Evolutionary conservation across 768 basidiomycete species (phyloP).

Genomic region (Neoboletus subvelutipes): DNA sequence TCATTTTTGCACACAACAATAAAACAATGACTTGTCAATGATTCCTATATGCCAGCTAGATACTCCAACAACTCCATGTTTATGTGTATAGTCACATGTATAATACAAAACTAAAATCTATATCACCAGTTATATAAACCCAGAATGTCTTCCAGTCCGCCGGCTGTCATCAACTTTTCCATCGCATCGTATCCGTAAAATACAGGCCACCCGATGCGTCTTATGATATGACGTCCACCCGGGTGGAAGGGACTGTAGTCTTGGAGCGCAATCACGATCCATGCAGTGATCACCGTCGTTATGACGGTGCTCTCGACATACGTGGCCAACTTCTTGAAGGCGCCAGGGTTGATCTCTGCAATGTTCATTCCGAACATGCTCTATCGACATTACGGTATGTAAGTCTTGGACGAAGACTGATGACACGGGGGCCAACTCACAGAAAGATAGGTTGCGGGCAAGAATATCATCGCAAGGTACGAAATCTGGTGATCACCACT

Average conservation of each 20-base stretch:
- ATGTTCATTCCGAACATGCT: slow-evolving; percentile 32
- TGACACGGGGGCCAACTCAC: slow-evolving; percentile 12
- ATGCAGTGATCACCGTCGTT: slow-evolving; percentile 50
- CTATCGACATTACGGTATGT: slow-evolving; percentile 28
- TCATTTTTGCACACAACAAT: too few relatives aligned
- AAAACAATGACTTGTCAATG: too few relatives aligned
- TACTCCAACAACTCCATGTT: too few relatives aligned
- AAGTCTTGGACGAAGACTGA: neutral
- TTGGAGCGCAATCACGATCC: slow-evolving; percentile 57
- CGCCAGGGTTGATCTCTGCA: slow-evolving; percentile 28
- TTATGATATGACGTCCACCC: neutral
- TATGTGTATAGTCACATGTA: neutral
- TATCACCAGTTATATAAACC: neutral
- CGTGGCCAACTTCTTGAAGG: slow-evolving; percentile 33
- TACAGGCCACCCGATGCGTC: slow-evolving; percentile 23
- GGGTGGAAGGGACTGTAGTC: slow-evolving; percentile 25
- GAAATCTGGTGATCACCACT: slow-evolving; percentile 39
- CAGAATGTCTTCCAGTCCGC: neutral
- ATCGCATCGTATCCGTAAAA: neutral
- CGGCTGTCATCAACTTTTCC: neutral
- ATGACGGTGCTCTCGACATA: slow-evolving; percentile 46
- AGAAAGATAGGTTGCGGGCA: slow-evolving; percentile 50
- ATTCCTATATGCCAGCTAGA: too few relatives aligned
- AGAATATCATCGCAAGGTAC: slow-evolving; percentile 60
- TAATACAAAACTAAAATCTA: neutral